phyloP scores from a whole-genome alignment of 768 basidiomycete genomes.

The Fistulinella prunicolor region DNA sequence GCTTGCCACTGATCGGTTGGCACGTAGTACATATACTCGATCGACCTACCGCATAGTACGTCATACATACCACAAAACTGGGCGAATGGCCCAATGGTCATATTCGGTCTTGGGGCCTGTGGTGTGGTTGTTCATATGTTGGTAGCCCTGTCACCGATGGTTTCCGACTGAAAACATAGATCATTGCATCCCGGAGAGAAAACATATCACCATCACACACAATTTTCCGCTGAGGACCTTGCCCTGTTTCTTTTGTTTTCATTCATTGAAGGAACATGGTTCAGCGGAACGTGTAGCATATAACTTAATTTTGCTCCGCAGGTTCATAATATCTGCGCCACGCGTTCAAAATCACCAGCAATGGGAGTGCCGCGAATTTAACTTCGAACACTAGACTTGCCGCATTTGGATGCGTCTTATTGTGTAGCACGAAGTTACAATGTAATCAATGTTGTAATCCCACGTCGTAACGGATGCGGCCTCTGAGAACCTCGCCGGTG shows the following conservation, averaged over 20 bases:
- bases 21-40: too few species aligned
- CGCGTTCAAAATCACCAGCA: background rate
- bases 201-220: background rate
- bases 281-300: background rate
- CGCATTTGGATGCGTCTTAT: conserved; percentile 18
- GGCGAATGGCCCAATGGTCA: too few species aligned
- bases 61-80: too few species aligned
- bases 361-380: background rate
- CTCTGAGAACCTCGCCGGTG: background rate
- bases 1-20: too few species aligned
- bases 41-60: too few species aligned
- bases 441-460: background rate
- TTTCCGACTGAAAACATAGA: background rate
- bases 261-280: background rate
- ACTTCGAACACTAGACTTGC: conserved; percentile 18
- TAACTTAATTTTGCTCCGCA: background rate
- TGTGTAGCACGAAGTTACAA: conserved; percentile 11
- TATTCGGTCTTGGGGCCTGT: too few species aligned
- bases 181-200: background rate
- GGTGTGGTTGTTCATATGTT: too few species aligned
- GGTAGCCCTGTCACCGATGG: too few species aligned
- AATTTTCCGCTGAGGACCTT: background rate
- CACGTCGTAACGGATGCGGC: conserved; percentile 5
- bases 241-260: conserved; percentile 9
- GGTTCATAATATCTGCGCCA: background rate